A percentile compares a stretch with the other conserved stretches of the same genome.
These are phyloP conservation scores for Cryphonectria japonica DNA, from an alignment of 2,329 filamentous ascomycete genomes.

Conservation along the genomic window DNA sequence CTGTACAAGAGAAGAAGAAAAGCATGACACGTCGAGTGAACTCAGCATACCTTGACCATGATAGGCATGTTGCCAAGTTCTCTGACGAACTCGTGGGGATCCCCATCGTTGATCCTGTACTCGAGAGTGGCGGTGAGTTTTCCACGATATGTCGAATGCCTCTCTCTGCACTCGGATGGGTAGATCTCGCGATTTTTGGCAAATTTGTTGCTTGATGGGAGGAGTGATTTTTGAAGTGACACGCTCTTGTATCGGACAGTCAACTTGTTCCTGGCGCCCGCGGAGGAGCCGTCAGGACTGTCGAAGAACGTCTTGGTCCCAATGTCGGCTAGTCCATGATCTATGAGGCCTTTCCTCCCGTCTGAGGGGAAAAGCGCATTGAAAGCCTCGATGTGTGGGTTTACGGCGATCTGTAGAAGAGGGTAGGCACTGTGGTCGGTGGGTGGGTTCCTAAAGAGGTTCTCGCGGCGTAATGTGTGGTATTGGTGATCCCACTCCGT, in stretches of 20 bases:
- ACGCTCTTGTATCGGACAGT: constrained; percentile 80
- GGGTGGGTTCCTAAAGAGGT: constrained; percentile 87
- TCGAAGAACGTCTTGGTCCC: constrained; percentile 87
- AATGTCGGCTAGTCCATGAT: constrained; percentile 83
- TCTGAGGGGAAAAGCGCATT: constrained; percentile 81
- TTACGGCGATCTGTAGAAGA: constrained; percentile 79
- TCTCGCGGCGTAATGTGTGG: constrained; percentile 82
- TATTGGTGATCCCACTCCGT: constrained; percentile 85
- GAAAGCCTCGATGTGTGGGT: constrained; percentile 94
- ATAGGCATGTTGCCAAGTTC: constrained; percentile 90
- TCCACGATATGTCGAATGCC: constrained; percentile 89
- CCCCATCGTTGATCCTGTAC: constrained; percentile 84
- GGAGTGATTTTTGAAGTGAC: constrained; percentile 77
- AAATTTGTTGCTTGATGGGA: constrained; percentile 83
- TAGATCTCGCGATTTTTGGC: constrained; percentile 83
- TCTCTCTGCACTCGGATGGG: constrained; percentile 91
- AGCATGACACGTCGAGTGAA: constrained; percentile 15
- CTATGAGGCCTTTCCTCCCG: constrained; percentile 63
- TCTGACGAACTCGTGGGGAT: constrained; percentile 78
- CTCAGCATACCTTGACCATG: constrained; percentile 79
- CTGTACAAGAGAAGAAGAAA: neutral
- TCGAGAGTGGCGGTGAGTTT: constrained; percentile 83
- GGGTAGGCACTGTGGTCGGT: constrained; percentile 88
- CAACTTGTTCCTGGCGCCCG: constrained; percentile 71
- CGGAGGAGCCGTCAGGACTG: constrained; percentile 67